Percentiles rank a stretch among this genome's conserved stretches.
Evolutionary conservation across 257 asterid species (phyloP).

Genomic region (Ophiorrhiza pumila): DNA sequence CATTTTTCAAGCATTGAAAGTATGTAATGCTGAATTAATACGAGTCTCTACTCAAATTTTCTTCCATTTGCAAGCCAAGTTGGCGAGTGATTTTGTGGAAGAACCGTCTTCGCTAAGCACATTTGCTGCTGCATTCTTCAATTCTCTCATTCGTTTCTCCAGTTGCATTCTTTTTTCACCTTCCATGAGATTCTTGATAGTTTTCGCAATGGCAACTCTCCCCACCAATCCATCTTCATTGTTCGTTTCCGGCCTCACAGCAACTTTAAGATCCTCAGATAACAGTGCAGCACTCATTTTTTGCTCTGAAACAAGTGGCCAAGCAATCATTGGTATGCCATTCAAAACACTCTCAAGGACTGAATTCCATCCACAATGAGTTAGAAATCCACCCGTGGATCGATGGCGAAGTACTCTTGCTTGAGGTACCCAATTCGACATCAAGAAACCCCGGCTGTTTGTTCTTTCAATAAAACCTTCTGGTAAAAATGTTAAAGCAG

Average conservation of each 20-base stretch:
- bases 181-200: constrained; percentile 25
- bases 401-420: constrained; percentile 17
- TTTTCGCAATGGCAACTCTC: constrained; percentile 12
- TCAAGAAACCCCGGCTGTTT: constrained; percentile 12
- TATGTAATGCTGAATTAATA: no score
- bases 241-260: not conserved
- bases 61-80: constrained; percentile 15
- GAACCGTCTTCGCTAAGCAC: constrained; percentile 10
- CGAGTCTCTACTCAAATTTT: no score
- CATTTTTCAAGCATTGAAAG: no score
- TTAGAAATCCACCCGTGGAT: constrained; percentile 22
- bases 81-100: constrained; percentile 22
- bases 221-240: constrained; percentile 8
- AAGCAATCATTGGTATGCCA: constrained; percentile 30
- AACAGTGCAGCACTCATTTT: constrained; percentile 16
- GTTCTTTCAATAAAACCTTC: constrained; percentile 21
- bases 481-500: constrained; percentile 21
- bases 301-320: constrained; percentile 31
- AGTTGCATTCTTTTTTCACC: constrained; percentile 22
- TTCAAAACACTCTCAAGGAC: constrained; percentile 8
- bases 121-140: constrained; percentile 16
- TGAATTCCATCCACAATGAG: constrained; percentile 38
- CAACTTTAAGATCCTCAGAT: constrained; percentile 20
- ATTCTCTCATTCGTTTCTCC: not conserved
- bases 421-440: constrained; percentile 32